phyloP scores from a whole-genome alignment of 106 monocot species.

The Dendrobium chrysotoxum region DNA sequence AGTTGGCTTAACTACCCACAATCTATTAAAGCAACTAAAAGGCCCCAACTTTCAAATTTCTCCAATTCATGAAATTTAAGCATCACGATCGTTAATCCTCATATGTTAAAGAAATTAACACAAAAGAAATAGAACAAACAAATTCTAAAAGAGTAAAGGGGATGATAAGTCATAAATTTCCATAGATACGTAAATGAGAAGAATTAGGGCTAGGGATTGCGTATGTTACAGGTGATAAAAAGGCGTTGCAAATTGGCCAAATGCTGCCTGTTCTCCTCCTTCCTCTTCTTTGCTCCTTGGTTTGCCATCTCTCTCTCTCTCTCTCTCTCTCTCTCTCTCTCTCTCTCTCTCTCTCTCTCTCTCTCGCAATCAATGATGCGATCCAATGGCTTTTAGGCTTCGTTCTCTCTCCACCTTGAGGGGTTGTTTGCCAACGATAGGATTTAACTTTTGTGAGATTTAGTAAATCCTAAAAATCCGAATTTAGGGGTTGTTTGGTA shows the following conservation, averaged over 20 bases:
- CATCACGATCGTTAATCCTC: background rate
- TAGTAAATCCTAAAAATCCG: no score
- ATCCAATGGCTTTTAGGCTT: no score
- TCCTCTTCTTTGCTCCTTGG: conserved; percentile 74
- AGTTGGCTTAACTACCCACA: no score
- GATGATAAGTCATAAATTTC: background rate
- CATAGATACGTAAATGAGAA: background rate
- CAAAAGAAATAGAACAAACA: background rate
- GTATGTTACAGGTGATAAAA: conserved; percentile 74
- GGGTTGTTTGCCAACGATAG: no score
- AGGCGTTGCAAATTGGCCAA: conserved; percentile 67
- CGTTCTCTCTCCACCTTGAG: no score
- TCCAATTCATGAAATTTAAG: background rate
- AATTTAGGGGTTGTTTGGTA: no score
- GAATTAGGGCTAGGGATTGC: background rate
- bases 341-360: no score
- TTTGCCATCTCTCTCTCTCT: conserved; percentile 58
- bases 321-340: background rate
- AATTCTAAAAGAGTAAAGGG: background rate
- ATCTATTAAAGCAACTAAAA: no score
- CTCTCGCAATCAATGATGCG: background rate
- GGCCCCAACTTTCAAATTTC: no score
- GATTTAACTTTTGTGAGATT: no score
- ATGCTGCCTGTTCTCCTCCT: conserved; percentile 83
- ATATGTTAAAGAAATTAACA: background rate